Percentiles rank a stretch among this genome's conserved stretches.
These are phyloP conservation scores for Geranomyces variabilis DNA, from an alignment of 192 early-diverging fungal genomes.

Conservation along the genomic window DNA sequence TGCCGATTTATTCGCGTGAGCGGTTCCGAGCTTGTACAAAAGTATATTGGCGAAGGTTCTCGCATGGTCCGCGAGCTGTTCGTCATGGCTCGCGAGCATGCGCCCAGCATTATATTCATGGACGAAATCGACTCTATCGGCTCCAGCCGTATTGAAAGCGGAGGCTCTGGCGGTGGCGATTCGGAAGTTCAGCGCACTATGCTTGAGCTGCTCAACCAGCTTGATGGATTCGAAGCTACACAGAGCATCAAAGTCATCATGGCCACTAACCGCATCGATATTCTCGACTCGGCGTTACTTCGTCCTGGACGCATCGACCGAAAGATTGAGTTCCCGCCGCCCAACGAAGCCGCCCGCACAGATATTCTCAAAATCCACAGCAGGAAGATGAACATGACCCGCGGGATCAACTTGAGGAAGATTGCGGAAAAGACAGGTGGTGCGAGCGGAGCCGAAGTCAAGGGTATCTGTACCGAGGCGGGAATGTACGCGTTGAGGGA, in stretches of 20 bases:
- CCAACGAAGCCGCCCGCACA: slow-evolving; percentile 92
- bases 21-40: slow-evolving; percentile 94
- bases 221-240: slow-evolving; percentile 88
- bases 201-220: slow-evolving; percentile 97
- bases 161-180: slow-evolving; percentile 87
- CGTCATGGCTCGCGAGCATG: slow-evolving; percentile 95
- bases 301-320: slow-evolving; percentile 94
- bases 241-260: slow-evolving; percentile 81
- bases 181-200: slow-evolving; percentile 98
- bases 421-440: slow-evolving; percentile 92
- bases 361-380: slow-evolving; percentile 96
- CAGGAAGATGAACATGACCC: slow-evolving; percentile 74
- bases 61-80: slow-evolving; percentile 99
- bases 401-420: slow-evolving; percentile 93
- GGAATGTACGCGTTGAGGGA: slow-evolving; percentile 98
- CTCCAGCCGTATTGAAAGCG: slow-evolving; percentile 89
- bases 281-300: slow-evolving; percentile 91
- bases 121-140: slow-evolving; percentile 98
- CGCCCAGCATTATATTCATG: slow-evolving; percentile 98
- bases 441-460: slow-evolving; percentile 97
- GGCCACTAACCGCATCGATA: slow-evolving; percentile 98
- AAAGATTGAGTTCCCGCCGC: slow-evolving; percentile 99
- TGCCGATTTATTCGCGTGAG: slow-evolving; percentile 92
- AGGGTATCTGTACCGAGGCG: slow-evolving; percentile 98
- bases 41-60: slow-evolving; percentile 98